Evolutionary conservation across 202 grass and related monocot genomes (phyloP).

Genomic region (Sporobolus alterniflorus): DNA sequence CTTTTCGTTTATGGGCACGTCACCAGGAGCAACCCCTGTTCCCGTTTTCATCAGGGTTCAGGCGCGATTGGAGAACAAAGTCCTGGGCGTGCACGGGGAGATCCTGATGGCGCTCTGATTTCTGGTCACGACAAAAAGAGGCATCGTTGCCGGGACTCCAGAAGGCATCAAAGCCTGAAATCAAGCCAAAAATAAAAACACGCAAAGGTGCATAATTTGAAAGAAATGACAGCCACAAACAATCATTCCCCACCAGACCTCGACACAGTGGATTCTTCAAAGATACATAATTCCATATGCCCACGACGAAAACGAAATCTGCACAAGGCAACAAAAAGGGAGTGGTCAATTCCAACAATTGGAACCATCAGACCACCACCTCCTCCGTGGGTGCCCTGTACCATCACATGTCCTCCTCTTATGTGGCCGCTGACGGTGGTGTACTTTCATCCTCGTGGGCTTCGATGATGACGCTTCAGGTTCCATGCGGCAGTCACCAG

Average conservation of each 20-base stretch:
- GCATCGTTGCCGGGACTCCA: too few relatives aligned
- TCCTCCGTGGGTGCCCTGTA: conserved; percentile 75
- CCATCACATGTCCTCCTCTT: conserved; percentile 69
- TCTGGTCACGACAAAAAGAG: too few relatives aligned
- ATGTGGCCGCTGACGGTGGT: conserved; percentile 24
- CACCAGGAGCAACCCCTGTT: too few relatives aligned
- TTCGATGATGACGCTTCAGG: too few relatives aligned
- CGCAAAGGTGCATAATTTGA: background rate
- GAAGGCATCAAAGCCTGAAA: too few relatives aligned
- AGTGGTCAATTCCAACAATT: conserved; percentile 2
- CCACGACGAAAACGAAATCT: conserved; percentile 28
- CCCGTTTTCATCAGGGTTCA: too few relatives aligned
- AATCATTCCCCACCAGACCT: background rate
- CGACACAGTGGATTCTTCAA: background rate
- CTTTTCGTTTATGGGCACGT: too few relatives aligned
- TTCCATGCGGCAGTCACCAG: conserved; percentile 50
- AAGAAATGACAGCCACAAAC: conserved; percentile 9
- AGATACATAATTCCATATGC: background rate
- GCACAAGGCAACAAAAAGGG: conserved; percentile 4
- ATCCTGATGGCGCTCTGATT: too few relatives aligned
- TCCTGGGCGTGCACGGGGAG: too few relatives aligned
- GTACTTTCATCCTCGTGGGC: too few relatives aligned
- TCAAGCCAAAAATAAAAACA: background rate
- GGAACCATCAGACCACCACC: conserved; percentile 37
- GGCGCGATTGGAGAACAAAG: too few relatives aligned